A percentile compares a stretch with the other conserved stretches of the same genome.
phyloP scores from a whole-genome alignment of 495 filamentous ascomycete species.

The Daldinia decipiens region DNA sequence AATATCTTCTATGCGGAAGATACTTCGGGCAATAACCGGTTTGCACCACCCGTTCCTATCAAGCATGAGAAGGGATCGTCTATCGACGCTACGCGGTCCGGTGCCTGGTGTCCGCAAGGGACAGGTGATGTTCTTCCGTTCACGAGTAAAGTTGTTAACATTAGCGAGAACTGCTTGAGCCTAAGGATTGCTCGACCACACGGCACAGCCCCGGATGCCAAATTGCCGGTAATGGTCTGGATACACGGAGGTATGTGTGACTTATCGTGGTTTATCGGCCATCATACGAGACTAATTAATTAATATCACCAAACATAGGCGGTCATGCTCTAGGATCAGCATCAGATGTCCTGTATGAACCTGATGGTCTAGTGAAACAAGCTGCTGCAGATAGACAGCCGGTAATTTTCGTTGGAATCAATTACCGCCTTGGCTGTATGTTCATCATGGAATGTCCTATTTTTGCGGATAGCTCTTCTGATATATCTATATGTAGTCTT shows the following conservation, averaged over 20 bases:
- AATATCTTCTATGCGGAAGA: not conserved
- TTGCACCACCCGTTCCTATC: conserved; percentile 1
- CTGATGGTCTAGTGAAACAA: not conserved
- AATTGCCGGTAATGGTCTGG: conserved; percentile 55
- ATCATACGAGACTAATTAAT: not conserved
- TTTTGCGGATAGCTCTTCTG: not conserved
- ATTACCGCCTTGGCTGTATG: not conserved
- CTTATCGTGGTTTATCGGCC: not conserved
- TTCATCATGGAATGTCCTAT: not conserved
- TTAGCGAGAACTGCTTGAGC: conserved; percentile 55
- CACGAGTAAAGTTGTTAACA: conserved; percentile 37
- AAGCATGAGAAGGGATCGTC: not conserved
- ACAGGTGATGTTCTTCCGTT: conserved; percentile 26
- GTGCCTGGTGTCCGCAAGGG: conserved; percentile 8
- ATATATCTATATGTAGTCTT: not conserved
- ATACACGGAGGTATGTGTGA: conserved; percentile 49
- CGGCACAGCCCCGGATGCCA: conserved; percentile 39
- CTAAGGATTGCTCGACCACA: conserved; percentile 52
- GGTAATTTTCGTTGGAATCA: not conserved
- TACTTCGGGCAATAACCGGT: not conserved
- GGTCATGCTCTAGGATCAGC: not conserved
- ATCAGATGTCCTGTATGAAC: not conserved
- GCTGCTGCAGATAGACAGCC: not conserved
- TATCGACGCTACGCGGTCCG: not conserved
- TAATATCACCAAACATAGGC: not conserved